A percentile compares a stretch with the other conserved stretches of the same genome.
phyloP scores from a whole-genome alignment of 1,284 basidiomycete genomes.

The Boletus semigastroideus region DNA sequence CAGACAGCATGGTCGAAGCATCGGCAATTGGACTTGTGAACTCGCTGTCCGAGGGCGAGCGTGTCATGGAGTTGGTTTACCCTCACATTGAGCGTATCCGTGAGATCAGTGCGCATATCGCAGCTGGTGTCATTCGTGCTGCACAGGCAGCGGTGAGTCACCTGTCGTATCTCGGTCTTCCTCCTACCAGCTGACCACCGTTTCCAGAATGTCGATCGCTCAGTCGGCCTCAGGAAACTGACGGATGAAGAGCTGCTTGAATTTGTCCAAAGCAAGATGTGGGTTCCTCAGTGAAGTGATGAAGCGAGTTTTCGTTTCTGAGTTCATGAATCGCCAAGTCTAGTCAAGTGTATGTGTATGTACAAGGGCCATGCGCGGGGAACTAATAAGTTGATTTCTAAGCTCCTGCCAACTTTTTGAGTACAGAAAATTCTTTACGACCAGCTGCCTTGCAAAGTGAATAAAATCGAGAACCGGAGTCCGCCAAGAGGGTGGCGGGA shows the following conservation, averaged over 20 bases:
- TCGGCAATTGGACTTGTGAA: conserved; percentile 76
- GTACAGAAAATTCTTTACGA: conserved; percentile 71
- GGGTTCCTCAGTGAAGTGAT: conserved; percentile 47
- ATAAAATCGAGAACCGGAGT: conserved; percentile 72
- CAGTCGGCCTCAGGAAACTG: conserved; percentile 52
- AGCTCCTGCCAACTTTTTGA: conserved; percentile 66
- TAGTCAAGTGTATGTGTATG: conserved; percentile 10
- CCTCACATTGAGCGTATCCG: conserved; percentile 79
- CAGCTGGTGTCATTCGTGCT: conserved; percentile 69
- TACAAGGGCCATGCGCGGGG: not conserved
- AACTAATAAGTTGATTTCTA: conserved; percentile 18
- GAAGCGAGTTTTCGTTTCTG: not conserved
- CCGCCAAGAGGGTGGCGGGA: conserved; percentile 65
- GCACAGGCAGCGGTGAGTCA: conserved; percentile 70
- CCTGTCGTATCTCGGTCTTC: not conserved
- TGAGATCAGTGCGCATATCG: conserved; percentile 79
- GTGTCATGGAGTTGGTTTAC: conserved; percentile 63
- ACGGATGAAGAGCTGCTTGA: conserved; percentile 54
- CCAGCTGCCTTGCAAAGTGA: conserved; percentile 82
- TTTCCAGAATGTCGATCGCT: conserved; percentile 58
- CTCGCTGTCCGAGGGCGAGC: conserved; percentile 75
- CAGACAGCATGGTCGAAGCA: conserved; percentile 81
- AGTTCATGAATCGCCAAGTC: not conserved
- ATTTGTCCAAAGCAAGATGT: conserved; percentile 67
- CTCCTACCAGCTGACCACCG: not conserved